Conservation (phyloP, 2,329 filamentous ascomycete genomes). For the Curvularia eragrostidis region DNA sequence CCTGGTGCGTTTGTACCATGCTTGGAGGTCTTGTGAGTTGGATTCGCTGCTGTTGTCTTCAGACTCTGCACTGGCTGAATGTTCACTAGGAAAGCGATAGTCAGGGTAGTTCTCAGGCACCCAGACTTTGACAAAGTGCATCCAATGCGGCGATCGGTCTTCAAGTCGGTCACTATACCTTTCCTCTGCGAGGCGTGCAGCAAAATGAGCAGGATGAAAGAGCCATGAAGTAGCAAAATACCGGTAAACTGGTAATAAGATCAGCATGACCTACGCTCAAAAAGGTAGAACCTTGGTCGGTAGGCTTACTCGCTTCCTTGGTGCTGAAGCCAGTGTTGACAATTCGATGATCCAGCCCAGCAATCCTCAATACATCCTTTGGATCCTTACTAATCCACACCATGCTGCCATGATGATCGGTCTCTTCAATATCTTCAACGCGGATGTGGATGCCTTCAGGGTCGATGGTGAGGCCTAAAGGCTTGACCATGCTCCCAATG, state of each 20-base stretch:
- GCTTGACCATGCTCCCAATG: not conserved
- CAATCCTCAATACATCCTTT: not conserved
- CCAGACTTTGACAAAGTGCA: not conserved
- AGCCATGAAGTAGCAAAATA: not conserved
- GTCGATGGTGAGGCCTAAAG: not conserved
- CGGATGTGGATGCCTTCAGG: not conserved
- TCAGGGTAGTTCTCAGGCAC: not conserved
- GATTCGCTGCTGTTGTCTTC: not conserved
- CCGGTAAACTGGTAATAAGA: not conserved
- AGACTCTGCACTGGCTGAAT: not conserved
- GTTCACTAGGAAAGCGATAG: not conserved
- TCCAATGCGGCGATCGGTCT: not conserved
- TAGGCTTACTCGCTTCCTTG: not conserved
- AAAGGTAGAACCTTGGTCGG: not conserved
- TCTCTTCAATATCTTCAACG: not conserved
- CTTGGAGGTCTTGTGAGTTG: not conserved
- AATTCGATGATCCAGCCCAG: not conserved
- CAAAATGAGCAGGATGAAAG: not conserved
- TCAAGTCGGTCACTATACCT: not conserved
- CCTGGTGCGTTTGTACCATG: not conserved
- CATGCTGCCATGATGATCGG: not conserved
- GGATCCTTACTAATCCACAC: not conserved
- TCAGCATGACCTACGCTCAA: not conserved
- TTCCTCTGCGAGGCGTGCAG: not conserved
- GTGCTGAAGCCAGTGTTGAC: not conserved